Conservation (phyloP, 768 basidiomycete genomes). For the Boletus subcaerulescens region DNA sequence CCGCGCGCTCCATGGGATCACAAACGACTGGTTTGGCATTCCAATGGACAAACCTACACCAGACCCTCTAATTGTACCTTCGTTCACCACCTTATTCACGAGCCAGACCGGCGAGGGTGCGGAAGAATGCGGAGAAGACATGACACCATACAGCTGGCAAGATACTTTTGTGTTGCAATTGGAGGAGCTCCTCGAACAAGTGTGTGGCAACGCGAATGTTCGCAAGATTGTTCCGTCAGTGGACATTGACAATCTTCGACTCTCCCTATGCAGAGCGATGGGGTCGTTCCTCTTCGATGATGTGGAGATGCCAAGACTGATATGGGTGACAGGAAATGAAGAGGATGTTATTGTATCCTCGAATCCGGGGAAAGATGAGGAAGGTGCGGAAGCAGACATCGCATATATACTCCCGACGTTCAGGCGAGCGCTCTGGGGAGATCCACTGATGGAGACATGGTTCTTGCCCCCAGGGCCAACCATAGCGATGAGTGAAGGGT, state of each 20-base stretch:
- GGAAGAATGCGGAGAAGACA: conserved; percentile 21
- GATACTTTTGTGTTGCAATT: conserved; percentile 63
- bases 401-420: conserved; percentile 39
- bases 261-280: conserved; percentile 63
- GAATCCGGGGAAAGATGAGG: conserved; percentile 14
- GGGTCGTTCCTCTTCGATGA: conserved; percentile 76
- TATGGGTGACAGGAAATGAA: conserved; percentile 61
- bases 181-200: conserved; percentile 51
- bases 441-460: conserved; percentile 68
- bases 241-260: conserved; percentile 40
- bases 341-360: conserved; percentile 55
- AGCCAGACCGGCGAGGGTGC: conserved; percentile 4
- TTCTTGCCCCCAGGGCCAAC: conserved; percentile 51
- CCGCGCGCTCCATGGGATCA: conserved; percentile 63
- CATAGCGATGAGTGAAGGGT: conserved; percentile 57
- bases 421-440: conserved; percentile 67
- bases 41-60: conserved; percentile 32
- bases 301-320: conserved; percentile 63
- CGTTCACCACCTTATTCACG: conserved; percentile 7
- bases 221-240: conserved; percentile 15
- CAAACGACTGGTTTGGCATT: conserved; percentile 74
- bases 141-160: conserved; percentile 62
- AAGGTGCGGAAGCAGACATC: conserved; percentile 25
- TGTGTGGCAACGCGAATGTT: conserved; percentile 28
- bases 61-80: conserved; percentile 33